Base-by-base conservation (phyloP, 768 basidiomycete species). In the Galerina marginata region DNA sequence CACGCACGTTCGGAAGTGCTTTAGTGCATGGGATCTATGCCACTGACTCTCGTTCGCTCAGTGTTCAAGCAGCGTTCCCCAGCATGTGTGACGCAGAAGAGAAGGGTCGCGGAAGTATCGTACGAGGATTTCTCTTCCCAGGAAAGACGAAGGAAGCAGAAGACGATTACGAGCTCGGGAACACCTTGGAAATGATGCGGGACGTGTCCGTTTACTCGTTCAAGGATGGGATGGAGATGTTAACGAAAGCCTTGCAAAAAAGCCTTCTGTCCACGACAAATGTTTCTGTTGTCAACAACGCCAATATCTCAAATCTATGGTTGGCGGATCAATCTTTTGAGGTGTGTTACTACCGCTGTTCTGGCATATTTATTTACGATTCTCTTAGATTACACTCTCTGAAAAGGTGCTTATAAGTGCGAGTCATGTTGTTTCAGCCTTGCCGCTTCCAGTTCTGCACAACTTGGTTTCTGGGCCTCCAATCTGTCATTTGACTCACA, bases 1-100 rank as follows among this genome's bases (percentile, higher is more conserved):
- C 96, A 1, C 83, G 86, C 14, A 81, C 83, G 3, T 81, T 98
- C 56, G 87, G 91, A 43, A 69, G 93, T 82, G 90, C 96, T 0
- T 77, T 97, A 59, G 86, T 95, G 1, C 96, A 97, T 68, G 96
- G 96, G 0, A 91, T 99, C 58, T 98, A 98, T 70, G 95, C 94
- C 1, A 86, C 93, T 0, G 94, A 96, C 67, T 85, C 95, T 2
- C 77, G 91, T 2, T 67, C 77, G 43, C 74, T 99, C 14, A 93
- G 92, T 59, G 79, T 94, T 2, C 84, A 89, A 2, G 82, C 93
- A 2, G 85, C 93, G 1, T 93, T 97, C 68, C 90, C 92, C 0
- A 75, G 79, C 2, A 64, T 97, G 54, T 91, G 86, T 83, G 83
- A 88, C 0, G 81, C 87, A 0, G 93, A 90, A 69, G 81, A 87